A percentile compares a stretch with the other conserved stretches of the same genome.
These are phyloP conservation scores for Capniomyces stellatus DNA, from an alignment of 371 early-diverging fungal species.

Conservation along the genomic window DNA sequence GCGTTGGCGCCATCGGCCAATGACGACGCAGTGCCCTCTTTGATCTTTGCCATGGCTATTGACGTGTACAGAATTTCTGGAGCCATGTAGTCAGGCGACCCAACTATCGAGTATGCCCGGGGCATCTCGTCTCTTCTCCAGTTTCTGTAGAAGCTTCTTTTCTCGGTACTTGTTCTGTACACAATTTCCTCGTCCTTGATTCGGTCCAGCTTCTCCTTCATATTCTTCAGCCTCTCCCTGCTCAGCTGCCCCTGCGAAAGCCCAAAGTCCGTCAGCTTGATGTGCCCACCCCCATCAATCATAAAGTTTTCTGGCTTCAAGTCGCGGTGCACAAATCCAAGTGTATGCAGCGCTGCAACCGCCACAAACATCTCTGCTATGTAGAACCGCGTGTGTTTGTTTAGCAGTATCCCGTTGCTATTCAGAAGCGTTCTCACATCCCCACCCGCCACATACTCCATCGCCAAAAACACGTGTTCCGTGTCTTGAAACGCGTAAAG, in stretches of 20 bases:
- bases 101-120: constrained; percentile 48
- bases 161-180: constrained; percentile 27
- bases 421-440: constrained; percentile 64
- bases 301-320: constrained; percentile 82
- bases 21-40: constrained; percentile 9
- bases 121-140: constrained; percentile 25
- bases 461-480: constrained; percentile 33
- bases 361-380: constrained; percentile 45
- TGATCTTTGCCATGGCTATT: constrained; percentile 14
- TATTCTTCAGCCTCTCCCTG: constrained; percentile 31
- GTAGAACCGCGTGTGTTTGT: constrained; percentile 43
- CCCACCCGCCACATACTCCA: constrained; percentile 85
- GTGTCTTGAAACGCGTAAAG: constrained; percentile 60
- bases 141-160: constrained; percentile 28
- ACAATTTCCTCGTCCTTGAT: constrained; percentile 29
- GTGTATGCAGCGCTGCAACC: constrained; percentile 41
- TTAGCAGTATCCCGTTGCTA: constrained; percentile 35
- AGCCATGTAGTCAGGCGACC: constrained; percentile 69
- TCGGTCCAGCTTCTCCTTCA: constrained; percentile 37
- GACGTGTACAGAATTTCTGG: constrained; percentile 43
- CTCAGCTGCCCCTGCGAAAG: constrained; percentile 58
- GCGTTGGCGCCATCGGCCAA: no score
- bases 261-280: constrained; percentile 85
- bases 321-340: constrained; percentile 59
- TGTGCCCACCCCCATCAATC: constrained; percentile 45